These are phyloP conservation scores for Phoma sp. DNA, from an alignment of 2,329 filamentous ascomycete species.

Conservation along the genomic window DNA sequence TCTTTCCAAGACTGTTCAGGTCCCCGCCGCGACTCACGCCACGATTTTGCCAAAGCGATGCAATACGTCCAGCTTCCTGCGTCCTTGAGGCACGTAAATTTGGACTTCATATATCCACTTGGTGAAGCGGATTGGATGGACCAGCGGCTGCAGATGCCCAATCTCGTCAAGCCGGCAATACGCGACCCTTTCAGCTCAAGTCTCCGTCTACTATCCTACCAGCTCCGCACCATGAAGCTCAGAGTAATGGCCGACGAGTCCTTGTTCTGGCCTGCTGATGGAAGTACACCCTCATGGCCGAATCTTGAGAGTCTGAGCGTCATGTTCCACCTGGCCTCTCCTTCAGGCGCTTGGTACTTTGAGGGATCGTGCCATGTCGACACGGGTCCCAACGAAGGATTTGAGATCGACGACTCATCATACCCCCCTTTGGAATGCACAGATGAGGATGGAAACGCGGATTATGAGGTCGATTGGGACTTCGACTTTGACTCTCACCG, in stretches of 20 bases:
- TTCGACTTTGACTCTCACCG: slow-evolving; percentile 3
- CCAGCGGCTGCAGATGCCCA: slow-evolving; percentile 8
- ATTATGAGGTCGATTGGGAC: background rate
- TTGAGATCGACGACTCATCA: slow-evolving; percentile 7
- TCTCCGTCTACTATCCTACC: slow-evolving; percentile 23
- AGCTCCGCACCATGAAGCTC: slow-evolving; percentile 19
- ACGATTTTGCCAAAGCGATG: slow-evolving; percentile 27
- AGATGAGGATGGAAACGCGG: background rate
- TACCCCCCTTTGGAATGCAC: slow-evolving; percentile 21
- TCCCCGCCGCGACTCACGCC: slow-evolving; percentile 28
- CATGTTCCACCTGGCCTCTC: slow-evolving; percentile 21
- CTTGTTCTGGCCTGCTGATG: slow-evolving; percentile 25
- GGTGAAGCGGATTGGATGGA: slow-evolving; percentile 3
- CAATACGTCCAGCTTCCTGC: slow-evolving; percentile 9
- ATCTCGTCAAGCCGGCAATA: slow-evolving; percentile 22
- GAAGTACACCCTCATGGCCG: slow-evolving; percentile 6
- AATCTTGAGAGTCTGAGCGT: slow-evolving; percentile 7
- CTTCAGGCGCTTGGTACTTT: slow-evolving; percentile 30
- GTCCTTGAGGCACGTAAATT: slow-evolving; percentile 13
- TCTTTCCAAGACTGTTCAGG: slow-evolving; percentile 23
- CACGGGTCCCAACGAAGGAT: slow-evolving; percentile 6
- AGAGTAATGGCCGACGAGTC: slow-evolving; percentile 21
- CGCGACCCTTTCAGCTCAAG: slow-evolving; percentile 28
- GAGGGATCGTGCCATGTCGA: slow-evolving; percentile 20
- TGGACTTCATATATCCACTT: slow-evolving; percentile 14